Percentiles rank a stretch among this genome's conserved stretches.
phyloP scores from a whole-genome alignment of 2,329 filamentous ascomycete species.

The Penicillium sp. region DNA sequence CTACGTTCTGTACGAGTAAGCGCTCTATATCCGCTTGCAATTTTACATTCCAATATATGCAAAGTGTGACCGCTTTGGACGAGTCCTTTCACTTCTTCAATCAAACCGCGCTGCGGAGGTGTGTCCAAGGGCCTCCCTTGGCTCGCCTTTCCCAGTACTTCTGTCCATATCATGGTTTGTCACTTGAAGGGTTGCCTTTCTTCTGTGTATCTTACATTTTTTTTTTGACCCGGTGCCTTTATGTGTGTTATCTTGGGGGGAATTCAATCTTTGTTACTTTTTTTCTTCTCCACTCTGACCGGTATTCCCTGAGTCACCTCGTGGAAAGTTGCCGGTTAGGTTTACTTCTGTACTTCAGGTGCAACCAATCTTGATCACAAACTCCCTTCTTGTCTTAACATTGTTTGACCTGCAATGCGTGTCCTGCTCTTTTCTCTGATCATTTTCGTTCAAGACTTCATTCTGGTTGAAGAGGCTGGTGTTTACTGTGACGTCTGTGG shows the following conservation, averaged over 20 bases:
- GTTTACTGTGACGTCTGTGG: background rate
- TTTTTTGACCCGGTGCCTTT: constrained; percentile 16
- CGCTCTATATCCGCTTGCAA: constrained; percentile 2
- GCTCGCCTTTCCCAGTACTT: constrained; percentile 10
- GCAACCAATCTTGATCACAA: constrained; percentile 3
- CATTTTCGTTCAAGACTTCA: background rate
- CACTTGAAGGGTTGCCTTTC: constrained; percentile 30
- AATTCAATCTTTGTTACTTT: constrained; percentile 28
- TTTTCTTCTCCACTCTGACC: constrained; percentile 9
- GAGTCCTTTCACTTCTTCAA: constrained; percentile 4
- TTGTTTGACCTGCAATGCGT: background rate
- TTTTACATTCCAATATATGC: constrained; percentile 3
- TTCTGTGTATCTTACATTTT: constrained; percentile 40
- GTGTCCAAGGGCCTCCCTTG: constrained; percentile 8
- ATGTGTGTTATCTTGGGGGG: constrained; percentile 26
- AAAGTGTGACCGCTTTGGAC: constrained; percentile 12
- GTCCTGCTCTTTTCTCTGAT: background rate
- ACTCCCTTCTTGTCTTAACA: background rate
- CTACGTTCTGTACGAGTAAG: constrained; percentile 45
- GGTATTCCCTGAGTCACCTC: background rate
- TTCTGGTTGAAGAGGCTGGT: background rate
- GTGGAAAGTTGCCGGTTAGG: background rate
- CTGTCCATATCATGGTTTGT: constrained; percentile 32
- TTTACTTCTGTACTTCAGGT: constrained; percentile 12
- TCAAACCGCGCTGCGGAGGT: constrained; percentile 1